A percentile compares a stretch with the other conserved stretches of the same genome.
phyloP scores from a whole-genome alignment of 805 yeast genomes.

The Torulaspora quercuum region DNA sequence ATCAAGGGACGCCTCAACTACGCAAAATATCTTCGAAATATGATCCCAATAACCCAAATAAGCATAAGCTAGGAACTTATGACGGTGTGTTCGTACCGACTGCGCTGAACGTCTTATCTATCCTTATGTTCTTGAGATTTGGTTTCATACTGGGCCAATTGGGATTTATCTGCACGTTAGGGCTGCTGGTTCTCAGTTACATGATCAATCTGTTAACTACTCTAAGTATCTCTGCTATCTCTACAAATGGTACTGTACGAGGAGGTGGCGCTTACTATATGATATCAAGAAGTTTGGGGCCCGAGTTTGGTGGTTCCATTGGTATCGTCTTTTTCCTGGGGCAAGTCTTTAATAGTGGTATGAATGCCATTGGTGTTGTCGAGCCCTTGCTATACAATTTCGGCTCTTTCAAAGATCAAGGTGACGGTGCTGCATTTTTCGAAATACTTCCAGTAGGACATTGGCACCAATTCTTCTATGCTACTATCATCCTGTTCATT shows the following conservation, averaged over 20 bases:
- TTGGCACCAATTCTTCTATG: constrained; percentile 66
- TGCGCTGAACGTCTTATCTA: constrained; percentile 84
- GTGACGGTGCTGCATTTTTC: constrained; percentile 38
- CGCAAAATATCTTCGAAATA: constrained; percentile 30
- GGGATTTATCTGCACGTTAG: constrained; percentile 77
- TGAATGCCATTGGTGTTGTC: constrained; percentile 92
- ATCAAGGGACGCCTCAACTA: constrained; percentile 27
- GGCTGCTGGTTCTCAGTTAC: constrained; percentile 68
- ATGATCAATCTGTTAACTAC: constrained; percentile 80
- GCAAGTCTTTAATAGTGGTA: constrained; percentile 84
- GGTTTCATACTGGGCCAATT: constrained; percentile 95
- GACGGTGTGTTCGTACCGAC: constrained; percentile 95
- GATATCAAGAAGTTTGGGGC: constrained; percentile 93
- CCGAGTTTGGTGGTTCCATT: constrained; percentile 97
- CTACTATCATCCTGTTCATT: constrained; percentile 60
- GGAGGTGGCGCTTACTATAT: constrained; percentile 99
- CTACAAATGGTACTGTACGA: constrained; percentile 94
- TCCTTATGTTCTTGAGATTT: constrained; percentile 90
- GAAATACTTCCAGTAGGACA: constrained; percentile 64
- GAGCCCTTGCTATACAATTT: constrained; percentile 86
- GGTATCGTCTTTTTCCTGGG: constrained; percentile 94
- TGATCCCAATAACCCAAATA: constrained; percentile 35
- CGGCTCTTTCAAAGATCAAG: constrained; percentile 54
- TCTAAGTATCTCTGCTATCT: constrained; percentile 87
- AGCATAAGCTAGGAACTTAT: constrained; percentile 66